Percentiles rank a stretch among this genome's conserved stretches.
These are phyloP conservation scores for Irpex rosettiformis DNA, from an alignment of 1,284 basidiomycete genomes.

Conservation along the genomic window DNA sequence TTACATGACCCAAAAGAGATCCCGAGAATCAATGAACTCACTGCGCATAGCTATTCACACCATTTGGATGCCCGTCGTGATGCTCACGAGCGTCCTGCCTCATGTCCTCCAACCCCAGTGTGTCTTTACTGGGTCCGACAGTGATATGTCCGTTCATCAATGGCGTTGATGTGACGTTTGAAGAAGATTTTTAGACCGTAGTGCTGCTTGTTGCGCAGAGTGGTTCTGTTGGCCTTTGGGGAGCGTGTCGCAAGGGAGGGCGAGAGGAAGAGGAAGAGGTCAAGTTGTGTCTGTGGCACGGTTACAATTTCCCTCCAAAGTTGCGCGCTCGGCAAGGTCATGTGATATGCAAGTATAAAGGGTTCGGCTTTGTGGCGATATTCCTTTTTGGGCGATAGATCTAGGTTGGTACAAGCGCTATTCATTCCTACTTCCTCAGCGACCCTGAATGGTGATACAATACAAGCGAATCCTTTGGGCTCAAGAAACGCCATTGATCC, in stretches of 20 bases:
- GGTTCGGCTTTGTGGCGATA: neutral
- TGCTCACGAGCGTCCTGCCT: constrained; percentile 21
- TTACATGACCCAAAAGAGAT: neutral
- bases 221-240: neutral
- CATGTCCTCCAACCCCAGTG: constrained; percentile 18
- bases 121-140: constrained; percentile 29
- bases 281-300: constrained; percentile 7
- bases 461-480: too few relatives aligned
- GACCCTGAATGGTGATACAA: too few relatives aligned
- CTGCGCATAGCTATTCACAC: constrained; percentile 29
- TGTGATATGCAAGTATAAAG: neutral
- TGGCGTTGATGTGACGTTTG: neutral
- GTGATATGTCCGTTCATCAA: constrained; percentile 29
- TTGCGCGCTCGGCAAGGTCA: neutral
- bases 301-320: neutral
- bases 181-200: neutral
- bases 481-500: constrained; percentile 21
- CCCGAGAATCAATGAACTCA: constrained; percentile 19
- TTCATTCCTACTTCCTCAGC: too few relatives aligned
- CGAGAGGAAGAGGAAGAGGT: neutral
- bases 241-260: neutral
- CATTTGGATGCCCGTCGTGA: constrained; percentile 24
- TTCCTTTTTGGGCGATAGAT: neutral
- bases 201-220: neutral
- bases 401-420: neutral